These are phyloP conservation scores for Elsinoe australis DNA, from an alignment of 2,329 filamentous ascomycete genomes.

Conservation along the genomic window DNA sequence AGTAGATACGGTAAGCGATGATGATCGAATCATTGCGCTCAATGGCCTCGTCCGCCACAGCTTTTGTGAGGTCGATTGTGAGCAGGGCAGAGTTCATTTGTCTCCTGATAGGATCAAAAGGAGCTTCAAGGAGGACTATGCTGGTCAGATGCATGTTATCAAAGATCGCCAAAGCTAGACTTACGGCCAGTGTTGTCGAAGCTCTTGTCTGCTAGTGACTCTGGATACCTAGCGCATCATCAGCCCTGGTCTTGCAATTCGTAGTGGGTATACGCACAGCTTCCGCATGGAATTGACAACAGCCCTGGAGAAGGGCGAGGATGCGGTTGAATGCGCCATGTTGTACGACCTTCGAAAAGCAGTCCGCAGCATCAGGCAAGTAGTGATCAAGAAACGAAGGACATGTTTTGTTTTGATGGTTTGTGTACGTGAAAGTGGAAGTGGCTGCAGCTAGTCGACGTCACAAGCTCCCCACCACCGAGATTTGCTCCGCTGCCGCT, in stretches of 20 bases:
- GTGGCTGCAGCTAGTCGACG: constrained; percentile 2
- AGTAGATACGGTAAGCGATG: constrained; percentile 78
- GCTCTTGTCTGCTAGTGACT: constrained; percentile 75
- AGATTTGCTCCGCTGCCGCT: constrained; percentile 1
- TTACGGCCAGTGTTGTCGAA: constrained; percentile 91
- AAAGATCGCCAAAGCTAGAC: constrained; percentile 20
- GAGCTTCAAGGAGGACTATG: constrained; percentile 61
- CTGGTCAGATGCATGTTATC: constrained; percentile 16
- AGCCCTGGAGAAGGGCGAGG: constrained; percentile 55
- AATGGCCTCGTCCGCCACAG: constrained; percentile 86
- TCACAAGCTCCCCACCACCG: constrained; percentile 3
- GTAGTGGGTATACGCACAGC: constrained; percentile 50
- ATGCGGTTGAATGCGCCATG: constrained; percentile 36
- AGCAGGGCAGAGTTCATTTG: constrained; percentile 64
- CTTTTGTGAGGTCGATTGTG: constrained; percentile 83
- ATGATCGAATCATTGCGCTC: constrained; percentile 66
- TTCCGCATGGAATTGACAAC: constrained; percentile 73
- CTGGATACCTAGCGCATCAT: constrained; percentile 62
- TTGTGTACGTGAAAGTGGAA: constrained; percentile 4
- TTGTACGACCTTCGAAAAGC: constrained; percentile 29
- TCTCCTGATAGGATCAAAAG: constrained; percentile 49
- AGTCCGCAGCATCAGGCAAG: constrained; percentile 24
- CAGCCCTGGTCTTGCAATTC: not conserved
- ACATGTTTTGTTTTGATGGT: constrained; percentile 2
- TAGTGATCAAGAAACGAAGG: not conserved